These are phyloP conservation scores for Rutstroemia sydowiana DNA, from an alignment of 2,329 filamentous ascomycete genomes.

Conservation along the genomic window DNA sequence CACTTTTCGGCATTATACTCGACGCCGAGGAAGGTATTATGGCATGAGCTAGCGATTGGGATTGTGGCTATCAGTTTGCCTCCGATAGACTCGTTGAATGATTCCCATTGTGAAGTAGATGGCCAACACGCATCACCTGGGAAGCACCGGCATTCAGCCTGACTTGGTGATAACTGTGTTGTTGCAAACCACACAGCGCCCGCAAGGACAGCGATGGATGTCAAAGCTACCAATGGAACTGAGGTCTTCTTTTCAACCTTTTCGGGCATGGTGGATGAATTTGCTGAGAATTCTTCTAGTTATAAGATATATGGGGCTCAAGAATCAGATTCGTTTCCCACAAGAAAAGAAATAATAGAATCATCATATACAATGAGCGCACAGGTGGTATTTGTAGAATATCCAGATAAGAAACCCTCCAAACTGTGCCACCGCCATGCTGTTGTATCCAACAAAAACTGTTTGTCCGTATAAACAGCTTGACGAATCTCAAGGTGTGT, in stretches of 20 bases:
- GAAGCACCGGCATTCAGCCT: slow-evolving; percentile 6
- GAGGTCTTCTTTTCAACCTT: background rate
- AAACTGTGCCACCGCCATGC: too few species aligned
- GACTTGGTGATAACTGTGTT: background rate
- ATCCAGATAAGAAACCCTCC: too few species aligned
- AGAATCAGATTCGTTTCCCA: too few species aligned
- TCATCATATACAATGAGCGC: too few species aligned
- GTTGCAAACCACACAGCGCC: slow-evolving; percentile 1
- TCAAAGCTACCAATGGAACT: background rate
- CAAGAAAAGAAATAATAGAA: too few species aligned
- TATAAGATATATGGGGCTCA: too few species aligned
- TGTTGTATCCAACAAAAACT: too few species aligned
- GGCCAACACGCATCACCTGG: slow-evolving; percentile 18
- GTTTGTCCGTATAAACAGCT: too few species aligned
- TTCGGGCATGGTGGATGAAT: background rate
- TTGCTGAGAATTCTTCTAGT: too few species aligned
- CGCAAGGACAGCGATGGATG: background rate
- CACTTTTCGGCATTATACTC: slow-evolving; percentile 11
- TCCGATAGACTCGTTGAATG: slow-evolving; percentile 12
- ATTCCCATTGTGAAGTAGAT: slow-evolving; percentile 8
- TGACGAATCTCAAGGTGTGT: too few species aligned
- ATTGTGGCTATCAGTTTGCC: slow-evolving; percentile 14
- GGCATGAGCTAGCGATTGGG: slow-evolving; percentile 13
- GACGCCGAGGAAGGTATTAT: slow-evolving; percentile 4
- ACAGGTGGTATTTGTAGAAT: too few species aligned